Evolutionary conservation across 1,139 yeast species (phyloP).

Genomic region (Scheffersomyces lignicola): DNA sequence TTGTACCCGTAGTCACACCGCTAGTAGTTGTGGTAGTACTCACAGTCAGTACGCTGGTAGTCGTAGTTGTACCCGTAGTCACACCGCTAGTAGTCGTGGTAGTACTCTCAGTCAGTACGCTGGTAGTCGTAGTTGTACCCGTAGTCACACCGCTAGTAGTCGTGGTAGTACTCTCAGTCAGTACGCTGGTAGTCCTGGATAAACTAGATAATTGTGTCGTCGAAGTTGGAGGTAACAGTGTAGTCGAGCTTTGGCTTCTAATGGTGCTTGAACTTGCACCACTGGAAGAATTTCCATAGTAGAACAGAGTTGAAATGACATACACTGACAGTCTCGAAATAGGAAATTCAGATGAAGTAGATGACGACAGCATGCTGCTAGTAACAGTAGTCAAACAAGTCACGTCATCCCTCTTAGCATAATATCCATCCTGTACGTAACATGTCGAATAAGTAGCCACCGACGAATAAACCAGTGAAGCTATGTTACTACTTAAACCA

Average conservation of each 20-base stretch:
- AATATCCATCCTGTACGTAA: background rate
- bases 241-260: background rate
- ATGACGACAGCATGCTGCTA: too few species aligned
- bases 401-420: background rate
- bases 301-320: background rate
- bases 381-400: conserved; percentile 2
- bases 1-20: background rate
- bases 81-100: background rate
- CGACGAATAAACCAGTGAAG: background rate
- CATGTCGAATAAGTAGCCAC: background rate
- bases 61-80: background rate
- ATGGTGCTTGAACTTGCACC: background rate
- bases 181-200: background rate
- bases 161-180: background rate
- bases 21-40: background rate
- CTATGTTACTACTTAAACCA: background rate
- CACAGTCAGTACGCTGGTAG: background rate
- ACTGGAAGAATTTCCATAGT: background rate
- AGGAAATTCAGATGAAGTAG: too few species aligned
- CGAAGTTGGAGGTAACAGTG: background rate
- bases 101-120: background rate
- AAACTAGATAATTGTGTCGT: background rate
- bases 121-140: background rate
- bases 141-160: background rate
- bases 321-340: background rate